Evolutionary conservation across 768 basidiomycete species (phyloP).

Genomic region (Amanita inopinata): DNA sequence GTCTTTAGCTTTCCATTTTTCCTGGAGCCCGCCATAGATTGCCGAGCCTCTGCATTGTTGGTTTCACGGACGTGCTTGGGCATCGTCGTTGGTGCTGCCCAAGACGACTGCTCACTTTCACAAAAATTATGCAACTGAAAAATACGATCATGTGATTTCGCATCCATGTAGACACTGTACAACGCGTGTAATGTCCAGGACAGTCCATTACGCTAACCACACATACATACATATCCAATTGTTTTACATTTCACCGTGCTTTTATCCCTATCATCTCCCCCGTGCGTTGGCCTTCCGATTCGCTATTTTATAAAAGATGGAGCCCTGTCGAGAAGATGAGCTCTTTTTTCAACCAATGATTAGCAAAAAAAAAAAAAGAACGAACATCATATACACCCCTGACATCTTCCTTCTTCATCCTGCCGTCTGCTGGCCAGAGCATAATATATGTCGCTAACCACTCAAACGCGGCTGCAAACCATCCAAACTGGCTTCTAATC

Average conservation of each 20-base stretch:
- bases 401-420: conserved; percentile 29
- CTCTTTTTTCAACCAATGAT: not conserved
- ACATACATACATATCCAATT: no score
- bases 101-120: no score
- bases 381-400: conserved; percentile 30
- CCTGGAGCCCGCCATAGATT: conserved; percentile 45
- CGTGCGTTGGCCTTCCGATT: not conserved
- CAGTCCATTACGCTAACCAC: no score
- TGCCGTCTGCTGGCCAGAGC: conserved; percentile 26
- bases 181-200: no score
- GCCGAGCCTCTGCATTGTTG: conserved; percentile 62
- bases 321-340: conserved; percentile 16
- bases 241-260: no score
- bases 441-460: conserved; percentile 32
- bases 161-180: no score
- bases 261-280: not conserved
- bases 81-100: no score
- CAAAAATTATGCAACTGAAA: no score
- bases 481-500: conserved; percentile 26
- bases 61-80: conserved; percentile 21
- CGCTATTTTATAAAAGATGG: conserved; percentile 23
- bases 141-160: no score
- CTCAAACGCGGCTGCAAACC: conserved; percentile 29
- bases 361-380: not conserved
- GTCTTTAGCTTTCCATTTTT: conserved; percentile 50